These are phyloP conservation scores for Lentinula lateritia DNA, from an alignment of 768 basidiomycete genomes.

Conservation along the genomic window DNA sequence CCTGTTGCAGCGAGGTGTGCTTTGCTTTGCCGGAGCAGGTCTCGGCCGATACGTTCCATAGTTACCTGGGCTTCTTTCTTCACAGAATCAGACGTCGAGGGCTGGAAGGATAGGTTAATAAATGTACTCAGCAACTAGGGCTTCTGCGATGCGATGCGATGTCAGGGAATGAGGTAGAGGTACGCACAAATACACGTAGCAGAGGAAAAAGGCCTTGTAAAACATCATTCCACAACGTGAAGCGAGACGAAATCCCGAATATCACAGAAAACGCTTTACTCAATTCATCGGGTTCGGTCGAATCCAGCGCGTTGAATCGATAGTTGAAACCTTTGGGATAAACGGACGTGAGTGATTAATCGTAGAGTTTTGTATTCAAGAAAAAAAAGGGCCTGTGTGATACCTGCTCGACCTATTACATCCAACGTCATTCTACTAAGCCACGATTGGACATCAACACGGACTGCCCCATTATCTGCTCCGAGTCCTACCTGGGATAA, in stretches of 20 bases:
- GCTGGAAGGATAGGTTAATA: constrained; percentile 17
- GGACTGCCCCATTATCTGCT: constrained; percentile 9
- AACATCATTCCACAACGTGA: constrained; percentile 11
- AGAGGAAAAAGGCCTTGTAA: constrained; percentile 10
- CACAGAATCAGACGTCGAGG: constrained; percentile 21
- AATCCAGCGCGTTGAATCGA: constrained; percentile 24
- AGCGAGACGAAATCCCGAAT: constrained; percentile 11
- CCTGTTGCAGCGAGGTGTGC: constrained; percentile 15
- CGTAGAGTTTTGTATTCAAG: neutral
- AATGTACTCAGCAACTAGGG: too few relatives aligned
- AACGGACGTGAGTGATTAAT: neutral
- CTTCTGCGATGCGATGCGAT: neutral
- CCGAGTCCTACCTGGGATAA: constrained; percentile 15
- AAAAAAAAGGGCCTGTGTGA: neutral
- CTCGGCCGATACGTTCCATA: constrained; percentile 33
- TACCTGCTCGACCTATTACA: constrained; percentile 36
- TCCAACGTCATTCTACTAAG: constrained; percentile 31
- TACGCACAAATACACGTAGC: neutral
- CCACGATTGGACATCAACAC: constrained; percentile 27
- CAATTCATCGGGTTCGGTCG: constrained; percentile 20
- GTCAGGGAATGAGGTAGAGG: neutral
- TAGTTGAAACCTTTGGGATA: constrained; percentile 31
- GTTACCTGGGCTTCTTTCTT: constrained; percentile 23
- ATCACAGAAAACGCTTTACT: constrained; percentile 27
- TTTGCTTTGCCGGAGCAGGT: constrained; percentile 36